These are phyloP conservation scores for Lepidium aucheri DNA, from an alignment of 345 rosid species.

Conservation along the genomic window DNA sequence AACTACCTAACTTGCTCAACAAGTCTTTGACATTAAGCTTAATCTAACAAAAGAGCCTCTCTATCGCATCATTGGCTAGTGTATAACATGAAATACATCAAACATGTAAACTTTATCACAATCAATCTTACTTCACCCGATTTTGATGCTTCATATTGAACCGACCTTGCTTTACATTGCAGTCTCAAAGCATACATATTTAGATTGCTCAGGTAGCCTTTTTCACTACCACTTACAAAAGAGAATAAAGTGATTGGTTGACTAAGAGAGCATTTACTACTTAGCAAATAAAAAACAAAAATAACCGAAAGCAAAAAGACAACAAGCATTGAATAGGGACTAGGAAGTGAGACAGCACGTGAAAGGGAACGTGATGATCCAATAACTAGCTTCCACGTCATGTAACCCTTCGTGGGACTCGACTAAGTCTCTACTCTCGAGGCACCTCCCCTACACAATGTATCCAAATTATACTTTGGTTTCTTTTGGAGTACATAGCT, in stretches of 20 bases:
- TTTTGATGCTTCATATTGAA: background rate
- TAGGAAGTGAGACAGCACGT: background rate
- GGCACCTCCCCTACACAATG: background rate
- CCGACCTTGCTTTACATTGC: background rate
- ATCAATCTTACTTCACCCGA: background rate
- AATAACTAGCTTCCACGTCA: constrained; percentile 4
- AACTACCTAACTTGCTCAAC: too few species aligned
- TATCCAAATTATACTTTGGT: background rate
- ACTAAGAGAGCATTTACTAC: background rate
- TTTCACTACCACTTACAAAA: background rate
- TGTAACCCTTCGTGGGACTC: background rate
- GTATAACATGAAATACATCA: too few species aligned
- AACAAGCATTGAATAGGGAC: background rate
- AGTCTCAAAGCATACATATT: too few species aligned
- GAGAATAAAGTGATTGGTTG: background rate
- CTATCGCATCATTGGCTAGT: too few species aligned
- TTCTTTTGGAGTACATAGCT: too few species aligned
- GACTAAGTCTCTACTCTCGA: background rate
- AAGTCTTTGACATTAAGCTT: too few species aligned
- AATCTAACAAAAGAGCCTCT: too few species aligned
- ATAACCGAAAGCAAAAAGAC: background rate
- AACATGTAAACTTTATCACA: background rate
- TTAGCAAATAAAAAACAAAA: background rate
- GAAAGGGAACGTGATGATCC: constrained; percentile 6
- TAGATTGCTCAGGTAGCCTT: background rate